Evolutionary conservation across 1,284 basidiomycete genomes (phyloP), one percentile per base, ranked within the genome.

Genomic region (Schizopora paradoxa): DNA sequence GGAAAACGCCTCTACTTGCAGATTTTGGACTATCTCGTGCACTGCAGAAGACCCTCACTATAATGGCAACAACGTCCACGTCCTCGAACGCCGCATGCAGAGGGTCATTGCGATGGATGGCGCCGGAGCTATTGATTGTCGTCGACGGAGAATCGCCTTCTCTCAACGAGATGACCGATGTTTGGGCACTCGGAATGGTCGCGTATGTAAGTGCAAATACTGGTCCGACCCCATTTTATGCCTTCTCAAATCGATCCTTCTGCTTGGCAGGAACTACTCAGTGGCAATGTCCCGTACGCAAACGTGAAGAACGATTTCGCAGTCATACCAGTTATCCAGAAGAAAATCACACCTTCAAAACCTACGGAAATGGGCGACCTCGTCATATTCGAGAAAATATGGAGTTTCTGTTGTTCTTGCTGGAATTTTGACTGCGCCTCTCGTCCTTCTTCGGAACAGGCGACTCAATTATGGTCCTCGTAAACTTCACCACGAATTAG

Each of bases 131-230:
- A 8, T 27, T 51, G 29, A 31, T 40, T n/a, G n/a, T n/a, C n/a
- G 11, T 19, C 28, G n/a, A 35, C 33, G 7, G 33, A 35, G 6
- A n/a, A 2, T 22, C 37, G 23, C 43, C 39, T 4, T 28, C 44
- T 31, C 39, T 43, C 11, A 50, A 25, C 19, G 18, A 19, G 23
- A 41, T 44, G 40, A 47, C 37, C 32, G 49, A 51, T 34, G 38
- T 47, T 5, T 51, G 49, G 49, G 40, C 49, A 7, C 47, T 47
- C 38, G 49, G 49, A 19, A 51, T 51, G 49, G 45, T 43, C n/a
- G 29, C 41, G 13, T 27, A 41, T 22, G 47, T 49, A 33, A 21
- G 41, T 43, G n/a, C n/a, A n/a, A n/a, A n/a, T n/a, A n/a, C n/a
- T n/a, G n/a, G n/a, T n/a, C n/a, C n/a, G n/a, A n/a, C n/a, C n/a